Evolutionary conservation across 179 eudicot species (phyloP).

Genomic region (Carnegiea gigantea): DNA sequence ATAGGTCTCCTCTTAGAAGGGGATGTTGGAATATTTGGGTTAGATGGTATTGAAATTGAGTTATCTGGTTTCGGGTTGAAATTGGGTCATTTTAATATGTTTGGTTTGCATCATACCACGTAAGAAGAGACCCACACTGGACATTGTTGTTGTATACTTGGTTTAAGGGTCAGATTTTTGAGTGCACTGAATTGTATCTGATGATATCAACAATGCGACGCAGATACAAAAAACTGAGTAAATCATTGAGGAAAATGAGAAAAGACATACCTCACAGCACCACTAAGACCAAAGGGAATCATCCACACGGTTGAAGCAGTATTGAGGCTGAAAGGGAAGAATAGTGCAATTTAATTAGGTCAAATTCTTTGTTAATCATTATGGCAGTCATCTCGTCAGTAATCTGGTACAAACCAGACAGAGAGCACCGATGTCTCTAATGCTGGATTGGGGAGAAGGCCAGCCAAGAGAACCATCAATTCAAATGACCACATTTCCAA

Average conservation of each 20-base stretch:
- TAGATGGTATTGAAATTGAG: background rate
- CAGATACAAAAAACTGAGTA: background rate
- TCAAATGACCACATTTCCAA: slow-evolving; percentile 85
- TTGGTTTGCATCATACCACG: too few relatives aligned
- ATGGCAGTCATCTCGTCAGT: background rate
- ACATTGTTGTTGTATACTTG: too few relatives aligned
- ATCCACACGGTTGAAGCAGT: slow-evolving; percentile 70
- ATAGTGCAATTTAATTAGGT: background rate
- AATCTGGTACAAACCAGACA: slow-evolving; percentile 40
- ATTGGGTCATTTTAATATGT: too few relatives aligned
- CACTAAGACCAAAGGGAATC: slow-evolving; percentile 88
- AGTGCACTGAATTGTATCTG: background rate
- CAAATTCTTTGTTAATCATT: background rate
- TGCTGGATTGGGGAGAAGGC: slow-evolving; percentile 81
- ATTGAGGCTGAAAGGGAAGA: slow-evolving; percentile 55
- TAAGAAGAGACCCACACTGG: too few relatives aligned
- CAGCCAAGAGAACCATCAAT: slow-evolving; percentile 71
- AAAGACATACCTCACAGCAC: slow-evolving; percentile 58
- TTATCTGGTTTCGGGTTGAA: too few relatives aligned
- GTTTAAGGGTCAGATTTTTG: too few relatives aligned
- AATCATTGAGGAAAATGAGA: background rate
- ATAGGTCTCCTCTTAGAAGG: background rate
- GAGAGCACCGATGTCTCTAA: slow-evolving; percentile 86
- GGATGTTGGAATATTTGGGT: background rate
- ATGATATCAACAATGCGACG: background rate